Conservation (phyloP, 1,284 basidiomycete genomes). For the Sphaerobolus stellatus region DNA sequence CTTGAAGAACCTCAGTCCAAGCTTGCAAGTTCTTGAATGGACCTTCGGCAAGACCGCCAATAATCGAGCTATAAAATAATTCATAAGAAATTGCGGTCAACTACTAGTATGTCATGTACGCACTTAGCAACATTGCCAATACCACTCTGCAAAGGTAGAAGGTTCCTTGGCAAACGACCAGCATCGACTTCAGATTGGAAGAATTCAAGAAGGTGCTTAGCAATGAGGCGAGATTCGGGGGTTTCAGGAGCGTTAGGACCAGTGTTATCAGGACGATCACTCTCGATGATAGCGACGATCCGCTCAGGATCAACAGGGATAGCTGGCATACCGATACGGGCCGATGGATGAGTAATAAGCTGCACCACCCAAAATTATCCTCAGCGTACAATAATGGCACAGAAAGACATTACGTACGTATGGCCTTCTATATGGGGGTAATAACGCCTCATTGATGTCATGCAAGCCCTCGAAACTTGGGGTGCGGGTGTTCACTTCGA, state of each 20-base stretch:
- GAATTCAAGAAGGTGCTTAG: constrained; percentile 48
- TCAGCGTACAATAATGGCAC: neutral
- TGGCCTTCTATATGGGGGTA: constrained; percentile 48
- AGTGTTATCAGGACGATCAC: constrained; percentile 47
- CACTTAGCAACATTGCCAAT: constrained; percentile 53
- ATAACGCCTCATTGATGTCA: constrained; percentile 48
- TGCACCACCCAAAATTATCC: constrained; percentile 15
- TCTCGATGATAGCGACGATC: constrained; percentile 49
- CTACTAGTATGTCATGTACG: neutral
- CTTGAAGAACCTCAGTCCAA: constrained; percentile 52
- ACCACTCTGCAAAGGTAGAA: constrained; percentile 50
- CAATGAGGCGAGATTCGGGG: constrained; percentile 43
- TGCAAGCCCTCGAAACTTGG: constrained; percentile 48
- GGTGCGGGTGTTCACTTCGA: constrained; percentile 50
- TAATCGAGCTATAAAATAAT: constrained; percentile 37
- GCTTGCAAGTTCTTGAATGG: constrained; percentile 51
- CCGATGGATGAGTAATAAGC: constrained; percentile 45
- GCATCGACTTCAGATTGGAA: constrained; percentile 45
- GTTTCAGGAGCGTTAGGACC: constrained; percentile 47
- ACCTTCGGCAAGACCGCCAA: constrained; percentile 48
- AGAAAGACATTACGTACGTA: constrained; percentile 34
- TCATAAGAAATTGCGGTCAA: neutral
- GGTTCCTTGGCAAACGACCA: constrained; percentile 43
- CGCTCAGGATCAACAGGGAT: constrained; percentile 51
- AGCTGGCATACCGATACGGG: constrained; percentile 46